Evolutionary conservation across 495 filamentous ascomycete genomes (phyloP).

Genomic region (Rostrohypoxylon terebratum): DNA sequence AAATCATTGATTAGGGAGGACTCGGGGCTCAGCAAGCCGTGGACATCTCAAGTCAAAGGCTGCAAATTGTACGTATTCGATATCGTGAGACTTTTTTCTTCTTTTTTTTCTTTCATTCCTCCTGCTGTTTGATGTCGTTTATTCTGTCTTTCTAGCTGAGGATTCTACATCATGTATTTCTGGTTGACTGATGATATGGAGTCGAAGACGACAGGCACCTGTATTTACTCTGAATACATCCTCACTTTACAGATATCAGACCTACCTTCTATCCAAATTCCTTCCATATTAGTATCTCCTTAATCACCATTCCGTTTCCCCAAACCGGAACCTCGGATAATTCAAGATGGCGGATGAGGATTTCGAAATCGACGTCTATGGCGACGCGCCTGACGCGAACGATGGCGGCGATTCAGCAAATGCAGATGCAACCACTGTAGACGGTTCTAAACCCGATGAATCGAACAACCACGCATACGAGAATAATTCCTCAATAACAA

Average conservation of each 20-base stretch:
- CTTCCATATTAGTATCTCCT: conserved; percentile 43
- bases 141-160: conserved; percentile 37
- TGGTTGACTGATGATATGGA: conserved; percentile 51
- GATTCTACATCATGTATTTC: conserved; percentile 45
- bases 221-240: conserved; percentile 53
- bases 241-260: conserved; percentile 45
- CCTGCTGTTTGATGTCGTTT: conserved; percentile 45
- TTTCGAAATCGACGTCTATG: conserved; percentile 99
- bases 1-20: conserved; percentile 26
- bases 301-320: conserved; percentile 47
- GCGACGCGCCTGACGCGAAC: conserved; percentile 72
- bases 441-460: conserved; percentile 62
- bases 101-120: conserved; percentile 52
- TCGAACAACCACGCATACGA: conserved; percentile 53
- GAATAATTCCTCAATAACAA: conserved; percentile 55
- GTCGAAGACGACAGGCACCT: conserved; percentile 50
- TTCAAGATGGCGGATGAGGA: conserved; percentile 87
- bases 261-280: conserved; percentile 23
- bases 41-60: conserved; percentile 39
- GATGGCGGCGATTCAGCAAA: conserved; percentile 59
- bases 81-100: conserved; percentile 50
- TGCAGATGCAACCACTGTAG: conserved; percentile 52
- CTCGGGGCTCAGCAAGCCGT: conserved; percentile 20
- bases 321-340: conserved; percentile 11
- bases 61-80: conserved; percentile 62